Percentiles rank a stretch among this genome's conserved stretches.
Evolutionary conservation across 177 flowering plant genomes (phyloP).

Genomic region (Vitis hybrid): DNA sequence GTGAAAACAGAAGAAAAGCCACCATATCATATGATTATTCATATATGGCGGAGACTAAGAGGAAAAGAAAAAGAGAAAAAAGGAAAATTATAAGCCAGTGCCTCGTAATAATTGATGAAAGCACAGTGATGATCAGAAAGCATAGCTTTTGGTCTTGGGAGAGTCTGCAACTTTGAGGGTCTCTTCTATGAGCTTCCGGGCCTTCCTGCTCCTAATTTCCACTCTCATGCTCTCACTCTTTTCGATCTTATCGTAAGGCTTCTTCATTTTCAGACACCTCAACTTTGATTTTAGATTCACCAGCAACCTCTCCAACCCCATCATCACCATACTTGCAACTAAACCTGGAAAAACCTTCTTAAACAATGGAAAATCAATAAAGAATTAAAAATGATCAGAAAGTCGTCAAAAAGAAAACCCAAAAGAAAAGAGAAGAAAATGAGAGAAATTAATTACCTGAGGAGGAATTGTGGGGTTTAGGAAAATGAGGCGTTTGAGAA

Average conservation of each 20-base stretch:
- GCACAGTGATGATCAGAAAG: constrained; percentile 30
- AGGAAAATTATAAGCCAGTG: not conserved
- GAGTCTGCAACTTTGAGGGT: constrained; percentile 87
- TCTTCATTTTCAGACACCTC: constrained; percentile 52
- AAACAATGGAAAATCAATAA: not conserved
- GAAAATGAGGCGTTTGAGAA: no score
- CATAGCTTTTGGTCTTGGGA: constrained; percentile 47
- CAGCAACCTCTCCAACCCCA: constrained; percentile 65
- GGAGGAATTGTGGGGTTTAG: no score
- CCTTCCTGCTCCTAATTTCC: constrained; percentile 83
- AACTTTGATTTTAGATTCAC: constrained; percentile 61
- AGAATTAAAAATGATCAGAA: not conserved
- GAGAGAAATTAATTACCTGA: constrained; percentile 3
- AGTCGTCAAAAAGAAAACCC: not conserved
- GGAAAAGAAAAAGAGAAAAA: not conserved
- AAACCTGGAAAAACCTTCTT: not conserved
- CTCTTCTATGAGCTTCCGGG: constrained; percentile 66
- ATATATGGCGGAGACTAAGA: not conserved
- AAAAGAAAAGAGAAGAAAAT: not conserved
- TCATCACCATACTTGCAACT: constrained; percentile 34
- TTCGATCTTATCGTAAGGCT: constrained; percentile 71
- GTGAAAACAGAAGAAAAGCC: no score
- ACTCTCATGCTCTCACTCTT: constrained; percentile 97
- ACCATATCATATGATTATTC: no score
- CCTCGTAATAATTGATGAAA: not conserved